These are phyloP conservation scores for Sonneratia caseolaris DNA, from an alignment of 345 rosid genomes.

Conservation along the genomic window DNA sequence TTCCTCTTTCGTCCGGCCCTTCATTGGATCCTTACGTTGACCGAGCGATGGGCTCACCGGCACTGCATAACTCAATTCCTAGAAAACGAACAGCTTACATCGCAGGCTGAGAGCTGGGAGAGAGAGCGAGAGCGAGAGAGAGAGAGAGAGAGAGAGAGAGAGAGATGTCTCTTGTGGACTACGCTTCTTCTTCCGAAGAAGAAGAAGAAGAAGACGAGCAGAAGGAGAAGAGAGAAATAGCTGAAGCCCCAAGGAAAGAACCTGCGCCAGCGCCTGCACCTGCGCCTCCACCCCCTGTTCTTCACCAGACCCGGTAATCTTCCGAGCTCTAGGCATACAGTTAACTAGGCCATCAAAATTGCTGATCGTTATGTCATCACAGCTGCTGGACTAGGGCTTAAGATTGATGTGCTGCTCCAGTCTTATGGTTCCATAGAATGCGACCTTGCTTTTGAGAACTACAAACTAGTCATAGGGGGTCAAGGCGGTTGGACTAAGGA, in stretches of 20 bases:
- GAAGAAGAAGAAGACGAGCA: constrained; percentile 14
- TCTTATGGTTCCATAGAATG: not conserved
- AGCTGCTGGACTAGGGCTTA: not conserved
- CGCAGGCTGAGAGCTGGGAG: not conserved
- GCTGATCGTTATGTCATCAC: not conserved
- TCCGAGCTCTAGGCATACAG: not conserved
- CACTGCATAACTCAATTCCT: not conserved
- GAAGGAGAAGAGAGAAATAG: constrained; percentile 4
- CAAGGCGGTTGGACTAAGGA: not conserved
- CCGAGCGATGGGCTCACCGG: too few relatives aligned
- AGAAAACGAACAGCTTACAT: not conserved
- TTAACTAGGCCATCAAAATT: too few relatives aligned
- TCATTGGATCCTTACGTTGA: too few relatives aligned
- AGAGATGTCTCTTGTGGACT: constrained; percentile 62
- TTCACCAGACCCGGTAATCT: constrained; percentile 21
- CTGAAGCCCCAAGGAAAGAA: constrained; percentile 6
- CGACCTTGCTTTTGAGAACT: not conserved
- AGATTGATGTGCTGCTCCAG: not conserved
- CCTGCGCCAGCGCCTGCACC: constrained; percentile 8
- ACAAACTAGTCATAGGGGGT: not conserved
- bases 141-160: constrained; percentile 6
- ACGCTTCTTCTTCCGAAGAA: constrained; percentile 59
- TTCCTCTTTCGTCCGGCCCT: too few relatives aligned
- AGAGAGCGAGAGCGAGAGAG: constrained; percentile 2
- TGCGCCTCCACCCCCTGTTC: constrained; percentile 15